phyloP scores from a whole-genome alignment of 164 flowering plant species.

The Chloranthus sessilifolius region DNA sequence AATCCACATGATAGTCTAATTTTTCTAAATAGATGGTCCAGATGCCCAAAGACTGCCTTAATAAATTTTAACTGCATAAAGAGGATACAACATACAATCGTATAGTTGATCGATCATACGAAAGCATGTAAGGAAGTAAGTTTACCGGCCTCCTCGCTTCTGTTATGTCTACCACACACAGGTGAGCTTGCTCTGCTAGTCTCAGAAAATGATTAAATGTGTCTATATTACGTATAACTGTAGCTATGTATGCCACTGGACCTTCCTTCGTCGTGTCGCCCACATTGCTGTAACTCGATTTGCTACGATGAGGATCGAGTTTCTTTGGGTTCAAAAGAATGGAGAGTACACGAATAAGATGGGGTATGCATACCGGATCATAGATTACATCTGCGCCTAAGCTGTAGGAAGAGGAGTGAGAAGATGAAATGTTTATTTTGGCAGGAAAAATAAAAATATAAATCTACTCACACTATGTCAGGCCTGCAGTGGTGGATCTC shows the following conservation, averaged over 20 bases:
- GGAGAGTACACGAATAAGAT: slow-evolving; percentile 63
- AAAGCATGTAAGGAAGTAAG: slow-evolving; percentile 73
- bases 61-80: too few relatives aligned
- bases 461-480: slow-evolving; percentile 64
- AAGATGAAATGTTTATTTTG: neutral
- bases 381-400: slow-evolving; percentile 96
- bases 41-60: too few relatives aligned
- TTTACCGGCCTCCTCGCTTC: slow-evolving; percentile 31
- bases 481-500: slow-evolving; percentile 47
- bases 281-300: neutral
- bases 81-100: slow-evolving; percentile 22
- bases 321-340: slow-evolving; percentile 31
- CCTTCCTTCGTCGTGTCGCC: slow-evolving; percentile 10
- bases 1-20: too few relatives aligned
- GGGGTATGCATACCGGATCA: slow-evolving; percentile 74
- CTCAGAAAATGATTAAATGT: slow-evolving; percentile 60
- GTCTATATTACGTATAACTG: slow-evolving; percentile 69
- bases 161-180: slow-evolving; percentile 56
- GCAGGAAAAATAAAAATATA: neutral
- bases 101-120: slow-evolving; percentile 52
- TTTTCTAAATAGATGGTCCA: too few relatives aligned
- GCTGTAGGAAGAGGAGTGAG: slow-evolving; percentile 31
- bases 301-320: slow-evolving; percentile 1
- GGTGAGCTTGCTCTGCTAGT: slow-evolving; percentile 44
- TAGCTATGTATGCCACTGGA: slow-evolving; percentile 72